Conservation (phyloP, 108 stramenopile species). For the Cylindrotheca closterium region DNA sequence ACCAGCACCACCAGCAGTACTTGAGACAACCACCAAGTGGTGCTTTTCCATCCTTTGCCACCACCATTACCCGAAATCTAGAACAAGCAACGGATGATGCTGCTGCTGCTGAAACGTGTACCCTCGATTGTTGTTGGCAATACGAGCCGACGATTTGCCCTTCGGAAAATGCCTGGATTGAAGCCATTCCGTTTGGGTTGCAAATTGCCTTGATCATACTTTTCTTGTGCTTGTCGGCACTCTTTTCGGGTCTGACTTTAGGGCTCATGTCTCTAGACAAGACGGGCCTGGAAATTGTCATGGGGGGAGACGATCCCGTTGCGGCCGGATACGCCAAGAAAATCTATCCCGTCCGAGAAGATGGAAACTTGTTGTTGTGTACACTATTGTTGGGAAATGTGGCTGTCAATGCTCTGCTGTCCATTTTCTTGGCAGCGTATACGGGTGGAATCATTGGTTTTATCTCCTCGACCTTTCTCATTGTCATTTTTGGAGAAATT, state of each 20-base stretch:
- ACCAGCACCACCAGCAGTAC: no score
- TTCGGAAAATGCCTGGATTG: constrained; percentile 8
- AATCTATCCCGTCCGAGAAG: constrained; percentile 86
- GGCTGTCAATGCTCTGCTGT: constrained; percentile 92
- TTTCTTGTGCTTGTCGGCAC: constrained; percentile 70
- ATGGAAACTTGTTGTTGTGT: constrained; percentile 96
- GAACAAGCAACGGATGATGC: no score
- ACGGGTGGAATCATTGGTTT: constrained; percentile 89
- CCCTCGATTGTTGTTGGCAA: constrained; percentile 13
- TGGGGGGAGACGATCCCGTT: constrained; percentile 71
- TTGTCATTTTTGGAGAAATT: constrained; percentile 98
- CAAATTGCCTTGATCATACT: constrained; percentile 63
- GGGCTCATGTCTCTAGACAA: constrained; percentile 95
- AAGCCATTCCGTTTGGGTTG: constrained; percentile 42
- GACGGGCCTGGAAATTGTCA: constrained; percentile 95
- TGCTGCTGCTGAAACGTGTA: background rate
- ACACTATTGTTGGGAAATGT: constrained; percentile 98
- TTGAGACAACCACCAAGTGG: no score
- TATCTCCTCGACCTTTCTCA: constrained; percentile 76
- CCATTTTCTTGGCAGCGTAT: constrained; percentile 91
- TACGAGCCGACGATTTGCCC: constrained; percentile 11
- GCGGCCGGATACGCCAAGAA: constrained; percentile 58
- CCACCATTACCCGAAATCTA: no score
- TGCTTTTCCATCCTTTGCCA: no score
- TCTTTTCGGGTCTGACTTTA: constrained; percentile 92